Evolutionary conservation across 202 grass and related monocot species (phyloP), one percentile per base, ranked within the genome.

Genomic region (Bolboschoenoplectus hybrid): DNA sequence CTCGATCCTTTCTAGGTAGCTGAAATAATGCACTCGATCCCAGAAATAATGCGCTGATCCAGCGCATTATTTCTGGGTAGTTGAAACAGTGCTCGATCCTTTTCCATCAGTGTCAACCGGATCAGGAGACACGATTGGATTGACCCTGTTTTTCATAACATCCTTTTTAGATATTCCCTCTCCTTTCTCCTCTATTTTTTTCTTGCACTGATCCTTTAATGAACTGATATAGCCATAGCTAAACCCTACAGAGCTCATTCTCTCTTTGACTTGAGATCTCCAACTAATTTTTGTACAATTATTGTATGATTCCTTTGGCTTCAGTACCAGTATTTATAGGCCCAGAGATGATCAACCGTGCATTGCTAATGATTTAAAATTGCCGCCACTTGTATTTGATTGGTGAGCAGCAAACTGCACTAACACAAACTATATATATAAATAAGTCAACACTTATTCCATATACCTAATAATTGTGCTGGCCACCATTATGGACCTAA

Each of bases 241-340:
- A 41, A 88, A 88, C 35, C 87, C 87, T 13, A 88, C 20, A 9
- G 87, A 85, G 8, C 70, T 85, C 87, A 88, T 88, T 81, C 52
- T 70, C 53, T 68, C 6, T 26, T 47, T 76, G 70, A 64, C 34
- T 85, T 75, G 6, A 47, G 58, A 74, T 8, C 38, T 46, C 26
- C 14, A 39, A 71, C 49, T 56, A 46, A 74, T 5, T 74, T 3
- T 78, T 60, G n/a, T 63, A 53, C 9, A 14, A 76, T 85, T 17
- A 41, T 38, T 11, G 43, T 50, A 65, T 36, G 60, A 57, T 57
- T 38, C 1, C 7, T 9, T 61, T 41, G 51, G 36, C 51, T 41
- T 9, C 7, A 20, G 52, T 46, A 79, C 20, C 41, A 78, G 84
- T 79, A 86, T 78, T 86, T 86, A 86, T 86, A 86, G 70, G 72